phyloP scores from a whole-genome alignment of 257 asterid genomes.

The Ballota nigra region DNA sequence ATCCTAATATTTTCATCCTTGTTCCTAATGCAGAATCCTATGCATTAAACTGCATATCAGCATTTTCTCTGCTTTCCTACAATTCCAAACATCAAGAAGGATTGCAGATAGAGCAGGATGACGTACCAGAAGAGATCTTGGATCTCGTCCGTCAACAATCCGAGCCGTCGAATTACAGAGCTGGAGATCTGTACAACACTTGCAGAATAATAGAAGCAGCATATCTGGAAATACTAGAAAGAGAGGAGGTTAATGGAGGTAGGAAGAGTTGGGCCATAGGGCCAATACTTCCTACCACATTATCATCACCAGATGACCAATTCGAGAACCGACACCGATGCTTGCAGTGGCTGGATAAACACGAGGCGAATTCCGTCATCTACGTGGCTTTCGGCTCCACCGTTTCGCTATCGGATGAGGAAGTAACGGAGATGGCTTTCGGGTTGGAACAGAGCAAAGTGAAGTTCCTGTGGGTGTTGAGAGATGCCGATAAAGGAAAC shows the following conservation, averaged over 20 bases:
- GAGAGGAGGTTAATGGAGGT: neutral
- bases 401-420: conserved; percentile 28
- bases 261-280: conserved; percentile 46
- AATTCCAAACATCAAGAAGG: neutral
- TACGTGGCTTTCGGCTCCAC: conserved; percentile 47
- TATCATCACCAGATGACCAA: neutral
- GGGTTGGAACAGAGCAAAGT: conserved; percentile 41
- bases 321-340: conserved; percentile 18
- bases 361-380: conserved; percentile 36
- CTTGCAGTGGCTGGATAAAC: conserved; percentile 41
- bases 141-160: neutral
- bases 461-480: conserved; percentile 46
- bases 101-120: conserved; percentile 10
- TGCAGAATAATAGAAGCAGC: conserved; percentile 33
- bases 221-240: conserved; percentile 29
- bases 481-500: conserved; percentile 44
- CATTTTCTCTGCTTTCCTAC: neutral
- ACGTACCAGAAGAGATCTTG: neutral
- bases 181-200: conserved; percentile 35
- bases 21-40: conserved; percentile 41
- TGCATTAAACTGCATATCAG: conserved; percentile 29
- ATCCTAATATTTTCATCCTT: no score
- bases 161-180: conserved; percentile 17
- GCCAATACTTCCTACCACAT: conserved; percentile 30
- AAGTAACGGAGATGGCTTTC: conserved; percentile 34